Evolutionary conservation across 1,284 basidiomycete genomes (phyloP).

Genomic region (Cryptococcus sp.): DNA sequence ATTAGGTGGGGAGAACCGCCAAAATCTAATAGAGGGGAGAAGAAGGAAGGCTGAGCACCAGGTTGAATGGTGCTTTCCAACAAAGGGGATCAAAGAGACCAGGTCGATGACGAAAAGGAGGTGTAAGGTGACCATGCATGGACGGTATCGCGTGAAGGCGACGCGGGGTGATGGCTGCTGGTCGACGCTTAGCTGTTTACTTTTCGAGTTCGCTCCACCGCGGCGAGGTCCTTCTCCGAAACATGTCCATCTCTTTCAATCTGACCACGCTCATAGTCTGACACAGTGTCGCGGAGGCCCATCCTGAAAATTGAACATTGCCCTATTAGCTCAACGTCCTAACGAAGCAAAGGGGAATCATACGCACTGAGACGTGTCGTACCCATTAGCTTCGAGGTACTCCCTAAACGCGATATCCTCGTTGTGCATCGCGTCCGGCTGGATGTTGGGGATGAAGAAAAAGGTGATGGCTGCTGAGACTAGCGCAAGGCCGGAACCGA

Average conservation of each 20-base stretch:
- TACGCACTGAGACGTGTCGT: conserved; percentile 60
- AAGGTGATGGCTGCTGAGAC: conserved; percentile 73
- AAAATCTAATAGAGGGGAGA: neutral
- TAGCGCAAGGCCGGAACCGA: conserved; percentile 65
- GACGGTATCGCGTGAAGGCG: neutral
- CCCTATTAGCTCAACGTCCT: conserved; percentile 60
- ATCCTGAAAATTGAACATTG: conserved; percentile 12
- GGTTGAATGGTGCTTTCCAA: too few species aligned
- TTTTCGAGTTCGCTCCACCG: neutral
- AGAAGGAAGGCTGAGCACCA: too few species aligned
- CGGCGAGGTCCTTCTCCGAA: conserved; percentile 6
- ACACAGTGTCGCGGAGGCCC: conserved; percentile 24
- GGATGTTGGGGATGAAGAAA: conserved; percentile 73
- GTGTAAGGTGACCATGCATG: neutral
- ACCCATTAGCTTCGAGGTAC: conserved; percentile 74
- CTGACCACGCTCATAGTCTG: conserved; percentile 15
- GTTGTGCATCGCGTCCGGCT: conserved; percentile 72
- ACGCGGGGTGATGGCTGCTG: neutral
- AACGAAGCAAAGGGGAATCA: conserved; percentile 59
- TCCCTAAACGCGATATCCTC: conserved; percentile 76
- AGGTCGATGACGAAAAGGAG: conserved; percentile 8
- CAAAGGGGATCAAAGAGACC: neutral
- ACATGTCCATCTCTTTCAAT: conserved; percentile 1
- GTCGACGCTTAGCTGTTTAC: neutral
- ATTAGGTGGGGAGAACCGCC: neutral